These are phyloP conservation scores for Fusarium cyanostomum DNA, from an alignment of 2,329 filamentous ascomycete genomes.

Conservation along the genomic window DNA sequence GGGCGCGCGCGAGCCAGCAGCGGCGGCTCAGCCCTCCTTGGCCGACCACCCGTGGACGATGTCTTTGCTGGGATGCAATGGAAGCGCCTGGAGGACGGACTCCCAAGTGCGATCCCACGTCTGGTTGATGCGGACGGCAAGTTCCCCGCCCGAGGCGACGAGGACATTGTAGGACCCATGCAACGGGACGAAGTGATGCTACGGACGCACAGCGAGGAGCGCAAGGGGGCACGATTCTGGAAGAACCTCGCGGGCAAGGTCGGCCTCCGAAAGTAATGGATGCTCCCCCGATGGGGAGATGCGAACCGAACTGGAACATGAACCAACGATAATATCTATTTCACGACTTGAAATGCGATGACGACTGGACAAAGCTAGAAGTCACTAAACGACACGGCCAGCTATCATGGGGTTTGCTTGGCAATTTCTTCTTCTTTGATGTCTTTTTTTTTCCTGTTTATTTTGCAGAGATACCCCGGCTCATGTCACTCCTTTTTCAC, in stretches of 20 bases:
- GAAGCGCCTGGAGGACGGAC: constrained; percentile 61
- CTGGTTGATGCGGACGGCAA: constrained; percentile 80
- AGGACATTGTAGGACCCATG: constrained; percentile 96
- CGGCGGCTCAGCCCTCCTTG: constrained; percentile 52
- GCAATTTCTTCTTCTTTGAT: constrained; percentile 29
- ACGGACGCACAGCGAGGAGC: constrained; percentile 56
- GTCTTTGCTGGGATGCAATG: constrained; percentile 55
- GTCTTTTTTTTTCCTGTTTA: constrained; percentile 21
- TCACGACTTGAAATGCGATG: constrained; percentile 39
- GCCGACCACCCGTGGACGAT: constrained; percentile 49
- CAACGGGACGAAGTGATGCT: constrained; percentile 67
- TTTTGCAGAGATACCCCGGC: constrained; percentile 43
- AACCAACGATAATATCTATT: constrained; percentile 32
- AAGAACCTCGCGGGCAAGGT: constrained; percentile 60
- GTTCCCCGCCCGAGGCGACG: constrained; percentile 87
- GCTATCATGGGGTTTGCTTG: constrained; percentile 33
- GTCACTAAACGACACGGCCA: constrained; percentile 27
- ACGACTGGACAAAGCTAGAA: constrained; percentile 36
- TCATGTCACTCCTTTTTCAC: constrained; percentile 41
- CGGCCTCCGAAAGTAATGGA: constrained; percentile 44
- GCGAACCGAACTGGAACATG: constrained; percentile 5
- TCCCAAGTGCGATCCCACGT: constrained; percentile 72
- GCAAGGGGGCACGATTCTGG: constrained; percentile 58
- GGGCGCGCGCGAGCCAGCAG: constrained; percentile 52
- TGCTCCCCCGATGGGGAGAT: not conserved